phyloP scores from a whole-genome alignment of 2,329 filamentous ascomycete genomes.

The Pseudocercospora ulei region DNA sequence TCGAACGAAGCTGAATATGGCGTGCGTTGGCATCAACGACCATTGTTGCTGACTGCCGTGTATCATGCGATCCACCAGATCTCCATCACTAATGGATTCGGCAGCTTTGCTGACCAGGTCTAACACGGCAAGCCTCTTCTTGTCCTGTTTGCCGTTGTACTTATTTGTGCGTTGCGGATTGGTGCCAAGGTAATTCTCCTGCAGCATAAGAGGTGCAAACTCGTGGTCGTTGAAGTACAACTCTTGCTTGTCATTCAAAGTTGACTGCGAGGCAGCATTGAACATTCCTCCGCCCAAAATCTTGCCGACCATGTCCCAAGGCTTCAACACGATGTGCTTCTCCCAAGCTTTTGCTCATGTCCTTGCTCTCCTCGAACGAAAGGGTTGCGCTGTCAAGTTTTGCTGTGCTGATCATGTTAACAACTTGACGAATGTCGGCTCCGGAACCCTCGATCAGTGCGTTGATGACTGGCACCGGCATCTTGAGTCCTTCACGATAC shows the following conservation, averaged over 20 bases:
- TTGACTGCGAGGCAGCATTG: constrained; percentile 68
- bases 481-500: constrained; percentile 78
- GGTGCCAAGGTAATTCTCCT: constrained; percentile 90
- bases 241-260: constrained; percentile 94
- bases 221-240: constrained; percentile 99
- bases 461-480: constrained; percentile 74
- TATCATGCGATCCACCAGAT: constrained; percentile 94
- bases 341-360: constrained; percentile 98
- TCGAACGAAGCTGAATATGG: constrained; percentile 85
- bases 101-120: constrained; percentile 81
- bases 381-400: constrained; percentile 76
- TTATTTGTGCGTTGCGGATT: constrained; percentile 58
- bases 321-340: constrained; percentile 92
- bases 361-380: constrained; percentile 75
- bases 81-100: constrained; percentile 93
- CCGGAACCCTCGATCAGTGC: constrained; percentile 90
- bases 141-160: constrained; percentile 49
- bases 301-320: constrained; percentile 95
- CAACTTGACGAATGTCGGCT: constrained; percentile 92
- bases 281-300: constrained; percentile 84
- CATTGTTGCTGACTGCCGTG: constrained; percentile 97
- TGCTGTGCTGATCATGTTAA: constrained; percentile 94
- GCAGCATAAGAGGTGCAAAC: constrained; percentile 93
- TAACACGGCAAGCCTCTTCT: constrained; percentile 69
- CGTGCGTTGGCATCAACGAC: constrained; percentile 95